These are phyloP conservation scores for Cladosporium colombiae DNA, from an alignment of 2,329 filamentous ascomycete genomes.

Conservation along the genomic window DNA sequence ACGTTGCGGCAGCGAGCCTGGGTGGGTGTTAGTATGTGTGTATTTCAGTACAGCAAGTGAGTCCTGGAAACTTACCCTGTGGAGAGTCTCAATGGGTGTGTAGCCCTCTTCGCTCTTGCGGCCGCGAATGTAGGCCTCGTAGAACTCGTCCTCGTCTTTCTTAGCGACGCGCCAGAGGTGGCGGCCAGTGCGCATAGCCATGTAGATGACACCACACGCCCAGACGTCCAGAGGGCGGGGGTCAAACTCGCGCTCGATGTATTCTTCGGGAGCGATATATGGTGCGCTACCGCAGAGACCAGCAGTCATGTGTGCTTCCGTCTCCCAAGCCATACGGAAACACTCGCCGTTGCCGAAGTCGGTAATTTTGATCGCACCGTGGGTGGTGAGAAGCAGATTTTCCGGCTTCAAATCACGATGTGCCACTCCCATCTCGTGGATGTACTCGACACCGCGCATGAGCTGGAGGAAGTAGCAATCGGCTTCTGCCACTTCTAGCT, in stretches of 20 bases:
- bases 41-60: background rate
- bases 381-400: slow-evolving; percentile 89
- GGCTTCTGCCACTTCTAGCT: slow-evolving; percentile 87
- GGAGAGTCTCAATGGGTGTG: slow-evolving; percentile 90
- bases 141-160: slow-evolving; percentile 97
- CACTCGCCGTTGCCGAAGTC: slow-evolving; percentile 99
- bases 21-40: slow-evolving; percentile 25
- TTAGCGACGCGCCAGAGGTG: slow-evolving; percentile 97
- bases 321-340: slow-evolving; percentile 99
- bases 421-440: slow-evolving; percentile 98
- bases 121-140: slow-evolving; percentile 88
- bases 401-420: slow-evolving; percentile 97
- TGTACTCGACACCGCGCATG: slow-evolving; percentile 98
- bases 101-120: slow-evolving; percentile 94
- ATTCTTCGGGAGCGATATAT: slow-evolving; percentile 97
- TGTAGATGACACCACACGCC: slow-evolving; percentile 98
- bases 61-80: slow-evolving; percentile 69
- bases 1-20: slow-evolving; percentile 97
- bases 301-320: slow-evolving; percentile 96
- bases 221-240: slow-evolving; percentile 97
- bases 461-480: slow-evolving; percentile 99
- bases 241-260: slow-evolving; percentile 92
- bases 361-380: slow-evolving; percentile 92
- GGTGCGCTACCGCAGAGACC: slow-evolving; percentile 94
- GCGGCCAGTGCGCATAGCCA: slow-evolving; percentile 96